Evolutionary conservation across 225 moss, liverwort and hornwort genomes (phyloP).

Genomic region (Bryoerythrophyllum caledonicum): DNA sequence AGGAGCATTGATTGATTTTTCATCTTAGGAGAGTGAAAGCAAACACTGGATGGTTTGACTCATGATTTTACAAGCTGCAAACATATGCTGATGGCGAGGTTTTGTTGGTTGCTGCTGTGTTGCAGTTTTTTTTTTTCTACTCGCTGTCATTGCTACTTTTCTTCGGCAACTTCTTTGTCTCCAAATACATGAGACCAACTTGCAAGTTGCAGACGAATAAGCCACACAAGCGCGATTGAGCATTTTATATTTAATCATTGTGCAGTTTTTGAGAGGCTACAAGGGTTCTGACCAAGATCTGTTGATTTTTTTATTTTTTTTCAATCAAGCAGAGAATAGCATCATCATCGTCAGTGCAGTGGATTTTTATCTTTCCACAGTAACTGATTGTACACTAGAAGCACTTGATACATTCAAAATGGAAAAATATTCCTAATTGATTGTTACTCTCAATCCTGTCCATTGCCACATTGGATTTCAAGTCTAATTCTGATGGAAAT

Average conservation of each 20-base stretch:
- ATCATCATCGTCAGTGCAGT: conserved; percentile 6
- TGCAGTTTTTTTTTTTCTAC: conserved; percentile 84
- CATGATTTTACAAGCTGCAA: too few relatives aligned
- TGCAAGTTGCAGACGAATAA: conserved; percentile 18
- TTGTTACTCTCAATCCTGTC: background rate
- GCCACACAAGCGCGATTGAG: conserved; percentile 28
- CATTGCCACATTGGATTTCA: background rate
- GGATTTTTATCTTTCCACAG: conserved; percentile 18
- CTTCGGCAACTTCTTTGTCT: conserved; percentile 77
- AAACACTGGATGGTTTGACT: too few relatives aligned
- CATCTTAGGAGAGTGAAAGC: too few relatives aligned
- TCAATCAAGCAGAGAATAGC: conserved; percentile 19
- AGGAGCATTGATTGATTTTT: too few relatives aligned
- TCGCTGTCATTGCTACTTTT: conserved; percentile 69
- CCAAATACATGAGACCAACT: conserved; percentile 53
- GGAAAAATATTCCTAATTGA: conserved; percentile 9
- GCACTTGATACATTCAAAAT: conserved; percentile 16
- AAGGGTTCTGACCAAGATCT: background rate
- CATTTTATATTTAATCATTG: background rate
- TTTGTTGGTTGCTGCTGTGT: background rate
- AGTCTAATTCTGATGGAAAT: background rate
- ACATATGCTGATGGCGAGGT: background rate
- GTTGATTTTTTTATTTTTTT: background rate
- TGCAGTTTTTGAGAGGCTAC: background rate
- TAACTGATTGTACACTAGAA: conserved; percentile 36